Conservation (phyloP, 257 asterid species). For the Lithospermum erythrorhizon region DNA sequence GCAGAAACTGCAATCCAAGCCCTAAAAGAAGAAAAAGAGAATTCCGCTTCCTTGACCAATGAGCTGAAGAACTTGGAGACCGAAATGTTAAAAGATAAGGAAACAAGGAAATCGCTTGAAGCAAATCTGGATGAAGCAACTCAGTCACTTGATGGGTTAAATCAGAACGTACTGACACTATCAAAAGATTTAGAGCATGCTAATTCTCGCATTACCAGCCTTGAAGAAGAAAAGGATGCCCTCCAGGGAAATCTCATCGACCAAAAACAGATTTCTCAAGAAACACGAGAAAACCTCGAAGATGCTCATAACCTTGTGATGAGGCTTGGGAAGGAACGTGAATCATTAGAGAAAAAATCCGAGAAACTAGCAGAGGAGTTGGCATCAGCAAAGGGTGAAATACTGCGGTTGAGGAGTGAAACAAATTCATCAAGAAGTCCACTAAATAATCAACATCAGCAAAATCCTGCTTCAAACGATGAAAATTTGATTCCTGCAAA, state of each 20-base stretch:
- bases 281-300: slow-evolving; percentile 67
- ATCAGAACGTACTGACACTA: slow-evolving; percentile 28
- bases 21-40: slow-evolving; percentile 40
- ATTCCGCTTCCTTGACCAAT: slow-evolving; percentile 25
- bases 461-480: slow-evolving; percentile 19
- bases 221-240: slow-evolving; percentile 52
- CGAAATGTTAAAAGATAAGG: slow-evolving; percentile 29
- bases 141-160: slow-evolving; percentile 49
- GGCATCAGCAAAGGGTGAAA: slow-evolving; percentile 84
- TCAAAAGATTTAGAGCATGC: slow-evolving; percentile 49
- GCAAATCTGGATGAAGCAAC: slow-evolving; percentile 41
- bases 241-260: slow-evolving; percentile 39
- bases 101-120: slow-evolving; percentile 42
- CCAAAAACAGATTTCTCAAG: slow-evolving; percentile 40
- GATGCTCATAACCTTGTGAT: slow-evolving; percentile 58
- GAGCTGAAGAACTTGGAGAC: slow-evolving; percentile 40
- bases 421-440: slow-evolving; percentile 24
- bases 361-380: slow-evolving; percentile 60
- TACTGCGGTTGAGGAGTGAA: slow-evolving; percentile 53
- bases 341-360: slow-evolving; percentile 40
- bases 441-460: slow-evolving; percentile 24
- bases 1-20: slow-evolving; percentile 31
- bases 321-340: slow-evolving; percentile 59
- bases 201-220: slow-evolving; percentile 31
- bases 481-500: slow-evolving; percentile 27